phyloP scores from a whole-genome alignment of 139 green algal species.

The Tetradesmus obliquus region DNA sequence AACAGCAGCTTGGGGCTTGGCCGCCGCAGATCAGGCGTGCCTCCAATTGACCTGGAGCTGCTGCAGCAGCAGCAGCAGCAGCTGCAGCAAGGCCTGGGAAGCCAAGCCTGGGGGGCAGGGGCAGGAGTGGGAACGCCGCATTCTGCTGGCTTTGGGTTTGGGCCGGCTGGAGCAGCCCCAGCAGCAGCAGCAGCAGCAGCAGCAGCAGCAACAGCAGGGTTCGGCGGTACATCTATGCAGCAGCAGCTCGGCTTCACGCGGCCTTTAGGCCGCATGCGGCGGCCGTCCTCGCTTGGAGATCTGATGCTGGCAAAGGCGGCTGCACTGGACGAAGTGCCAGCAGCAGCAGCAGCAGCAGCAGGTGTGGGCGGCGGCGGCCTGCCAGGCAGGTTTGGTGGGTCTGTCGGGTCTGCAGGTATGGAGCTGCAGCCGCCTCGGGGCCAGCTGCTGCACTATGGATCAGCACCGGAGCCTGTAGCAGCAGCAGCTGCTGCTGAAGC shows the following conservation, averaged over 20 bases:
- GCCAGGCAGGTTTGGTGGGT: neutral
- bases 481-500: neutral
- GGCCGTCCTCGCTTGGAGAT: neutral
- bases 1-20: neutral
- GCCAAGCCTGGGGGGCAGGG: neutral
- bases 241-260: neutral
- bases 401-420: neutral
- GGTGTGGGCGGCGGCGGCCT: no score
- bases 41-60: neutral
- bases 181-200: neutral
- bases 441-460: neutral
- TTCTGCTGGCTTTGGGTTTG: neutral
- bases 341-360: slow-evolving; percentile 18
- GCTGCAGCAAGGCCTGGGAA: neutral
- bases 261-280: neutral
- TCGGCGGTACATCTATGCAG: no score
- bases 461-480: neutral
- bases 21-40: neutral
- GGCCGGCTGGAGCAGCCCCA: no score
- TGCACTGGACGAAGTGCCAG: neutral
- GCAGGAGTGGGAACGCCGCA: neutral
- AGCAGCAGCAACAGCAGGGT: neutral
- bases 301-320: neutral
- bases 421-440: neutral
- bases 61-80: neutral